Evolutionary conservation across 2,329 filamentous ascomycete genomes (phyloP).

Genomic region (Mariannaea sp.): DNA sequence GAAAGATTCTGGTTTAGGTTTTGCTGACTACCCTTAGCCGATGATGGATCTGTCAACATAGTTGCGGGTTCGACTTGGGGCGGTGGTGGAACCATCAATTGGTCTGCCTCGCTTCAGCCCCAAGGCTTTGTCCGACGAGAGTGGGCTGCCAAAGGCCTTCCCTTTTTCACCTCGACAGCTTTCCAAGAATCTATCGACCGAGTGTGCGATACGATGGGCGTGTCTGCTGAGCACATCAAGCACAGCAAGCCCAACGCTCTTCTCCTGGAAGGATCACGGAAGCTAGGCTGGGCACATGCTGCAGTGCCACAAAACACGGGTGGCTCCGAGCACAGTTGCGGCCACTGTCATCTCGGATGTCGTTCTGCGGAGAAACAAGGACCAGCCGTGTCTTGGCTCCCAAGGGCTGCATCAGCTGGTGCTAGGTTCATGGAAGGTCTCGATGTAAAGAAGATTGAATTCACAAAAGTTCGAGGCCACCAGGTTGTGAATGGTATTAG

Average conservation of each 20-base stretch:
- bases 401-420: constrained; percentile 72
- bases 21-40: not conserved
- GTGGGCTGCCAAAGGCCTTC: constrained; percentile 61
- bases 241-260: constrained; percentile 71
- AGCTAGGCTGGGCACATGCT: constrained; percentile 69
- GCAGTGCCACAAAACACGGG: constrained; percentile 77
- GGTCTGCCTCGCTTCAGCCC: constrained; percentile 64
- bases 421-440: constrained; percentile 79
- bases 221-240: constrained; percentile 61
- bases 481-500: constrained; percentile 67
- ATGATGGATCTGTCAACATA: constrained; percentile 59
- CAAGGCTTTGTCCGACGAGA: constrained; percentile 74
- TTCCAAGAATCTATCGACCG: constrained; percentile 63
- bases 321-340: constrained; percentile 68
- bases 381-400: constrained; percentile 72
- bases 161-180: not conserved
- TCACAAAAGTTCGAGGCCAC: constrained; percentile 54
- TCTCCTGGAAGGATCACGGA: constrained; percentile 71
- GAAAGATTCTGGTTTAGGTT: not conserved
- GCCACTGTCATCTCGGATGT: constrained; percentile 58
- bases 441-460: constrained; percentile 66
- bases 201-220: constrained; percentile 77
- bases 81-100: constrained; percentile 80
- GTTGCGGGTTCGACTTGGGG: constrained; percentile 73
- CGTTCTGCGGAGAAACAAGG: constrained; percentile 74